Percentiles rank a stretch among this genome's conserved stretches.
Conservation (phyloP, 106 monocot genomes). For the Gastrodia elata region DNA sequence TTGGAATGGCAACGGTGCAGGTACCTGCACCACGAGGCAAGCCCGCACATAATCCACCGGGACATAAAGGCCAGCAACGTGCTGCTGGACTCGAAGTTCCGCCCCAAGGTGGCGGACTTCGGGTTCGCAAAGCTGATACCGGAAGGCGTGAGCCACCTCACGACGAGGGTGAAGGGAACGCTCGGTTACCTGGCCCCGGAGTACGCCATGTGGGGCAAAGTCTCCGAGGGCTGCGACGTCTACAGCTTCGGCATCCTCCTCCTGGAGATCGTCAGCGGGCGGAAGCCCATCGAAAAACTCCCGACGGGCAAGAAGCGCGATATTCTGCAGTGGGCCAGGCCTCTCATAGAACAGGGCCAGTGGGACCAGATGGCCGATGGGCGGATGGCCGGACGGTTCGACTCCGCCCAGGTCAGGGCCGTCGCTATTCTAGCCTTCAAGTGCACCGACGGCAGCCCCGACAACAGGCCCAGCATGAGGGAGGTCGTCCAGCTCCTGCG, state of each 20-base stretch:
- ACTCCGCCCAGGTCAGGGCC: slow-evolving; percentile 12
- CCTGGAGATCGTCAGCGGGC: slow-evolving; percentile 31
- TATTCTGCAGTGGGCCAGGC: slow-evolving; percentile 29
- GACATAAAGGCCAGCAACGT: slow-evolving; percentile 67
- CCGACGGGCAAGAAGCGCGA: slow-evolving; percentile 7
- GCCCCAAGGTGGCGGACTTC: slow-evolving; percentile 34
- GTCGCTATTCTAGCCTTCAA: slow-evolving; percentile 13
- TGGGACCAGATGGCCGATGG: slow-evolving; percentile 17
- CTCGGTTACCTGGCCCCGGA: slow-evolving; percentile 37
- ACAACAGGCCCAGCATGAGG: slow-evolving; percentile 21
- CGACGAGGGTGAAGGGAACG: slow-evolving; percentile 27
- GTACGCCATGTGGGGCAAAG: slow-evolving; percentile 36
- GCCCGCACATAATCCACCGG: slow-evolving; percentile 41
- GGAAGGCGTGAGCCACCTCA: slow-evolving; percentile 26
- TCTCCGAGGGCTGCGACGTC: slow-evolving; percentile 31
- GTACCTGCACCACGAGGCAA: slow-evolving; percentile 33
- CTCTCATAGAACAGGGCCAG: slow-evolving; percentile 12
- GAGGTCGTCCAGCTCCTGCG: slow-evolving; percentile 12
- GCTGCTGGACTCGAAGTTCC: slow-evolving; percentile 33
- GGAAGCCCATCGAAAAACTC: slow-evolving; percentile 30
- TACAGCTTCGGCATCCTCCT: slow-evolving; percentile 40
- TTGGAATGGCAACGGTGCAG: neutral
- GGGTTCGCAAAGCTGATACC: slow-evolving; percentile 44
- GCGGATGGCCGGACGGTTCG: slow-evolving; percentile 8
- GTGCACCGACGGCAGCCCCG: slow-evolving; percentile 21